These are phyloP conservation scores for Lolium perenne DNA, from an alignment of 176 grass and related monocot species.

Conservation along the genomic window DNA sequence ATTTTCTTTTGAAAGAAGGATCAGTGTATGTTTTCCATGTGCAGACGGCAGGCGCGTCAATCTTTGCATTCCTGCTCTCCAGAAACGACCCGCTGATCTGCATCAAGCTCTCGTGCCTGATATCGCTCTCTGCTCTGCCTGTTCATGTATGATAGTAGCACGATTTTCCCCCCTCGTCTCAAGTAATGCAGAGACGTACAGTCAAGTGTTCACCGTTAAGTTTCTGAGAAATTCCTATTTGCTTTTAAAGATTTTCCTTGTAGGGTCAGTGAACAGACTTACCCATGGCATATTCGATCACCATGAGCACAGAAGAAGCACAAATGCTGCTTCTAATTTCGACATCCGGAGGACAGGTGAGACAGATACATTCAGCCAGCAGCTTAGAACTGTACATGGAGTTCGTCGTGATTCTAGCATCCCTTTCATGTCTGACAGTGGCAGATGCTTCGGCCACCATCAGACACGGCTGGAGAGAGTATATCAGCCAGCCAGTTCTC, in stretches of 20 bases:
- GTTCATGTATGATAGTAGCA: constrained; percentile 28
- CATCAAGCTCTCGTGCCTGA: constrained; percentile 54
- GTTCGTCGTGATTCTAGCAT: not conserved
- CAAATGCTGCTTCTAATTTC: not conserved
- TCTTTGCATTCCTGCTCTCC: constrained; percentile 58
- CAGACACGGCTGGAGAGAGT: constrained; percentile 57
- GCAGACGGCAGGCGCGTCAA: constrained; percentile 56
- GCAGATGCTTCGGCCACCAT: constrained; percentile 27
- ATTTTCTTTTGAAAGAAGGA: not conserved
- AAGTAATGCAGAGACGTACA: not conserved
- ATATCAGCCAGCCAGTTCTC: constrained; percentile 57
- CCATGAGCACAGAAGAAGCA: not conserved
- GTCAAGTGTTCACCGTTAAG: not conserved
- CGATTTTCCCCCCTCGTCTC: not conserved
- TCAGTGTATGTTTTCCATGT: not conserved
- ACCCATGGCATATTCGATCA: constrained; percentile 52
- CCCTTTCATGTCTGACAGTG: not conserved
- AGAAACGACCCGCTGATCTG: constrained; percentile 56
- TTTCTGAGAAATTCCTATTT: not conserved
- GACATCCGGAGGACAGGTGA: constrained; percentile 35
- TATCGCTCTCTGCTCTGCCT: constrained; percentile 53
- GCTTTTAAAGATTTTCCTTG: constrained; percentile 41
- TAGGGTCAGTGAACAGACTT: constrained; percentile 34
- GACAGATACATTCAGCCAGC: not conserved
- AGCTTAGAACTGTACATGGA: not conserved